A percentile compares a stretch with the other conserved stretches of the same genome.
Conservation (phyloP, 1,139 yeast genomes). For the Kodamaea arcana region DNA sequence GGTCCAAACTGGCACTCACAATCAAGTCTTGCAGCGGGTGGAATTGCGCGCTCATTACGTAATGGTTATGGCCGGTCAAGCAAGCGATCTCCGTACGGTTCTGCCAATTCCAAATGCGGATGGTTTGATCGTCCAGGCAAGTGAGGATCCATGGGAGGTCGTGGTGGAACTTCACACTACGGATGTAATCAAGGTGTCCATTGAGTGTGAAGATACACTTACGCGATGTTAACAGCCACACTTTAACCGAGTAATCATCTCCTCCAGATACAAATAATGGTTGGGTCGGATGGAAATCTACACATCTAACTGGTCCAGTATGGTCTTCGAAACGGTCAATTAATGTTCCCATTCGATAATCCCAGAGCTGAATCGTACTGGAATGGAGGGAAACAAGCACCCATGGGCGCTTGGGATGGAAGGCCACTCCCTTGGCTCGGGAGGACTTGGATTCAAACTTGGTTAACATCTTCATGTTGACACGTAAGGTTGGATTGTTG, state of each 20-base stretch:
- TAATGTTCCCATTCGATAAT: slow-evolving; percentile 97
- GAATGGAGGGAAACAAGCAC: slow-evolving; percentile 90
- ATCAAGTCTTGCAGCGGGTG: slow-evolving; percentile 94
- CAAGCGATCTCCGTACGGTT: slow-evolving; percentile 97
- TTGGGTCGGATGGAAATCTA: slow-evolving; percentile 96
- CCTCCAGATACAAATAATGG: slow-evolving; percentile 97
- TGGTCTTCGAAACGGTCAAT: slow-evolving; percentile 97
- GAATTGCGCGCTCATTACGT: slow-evolving; percentile 97
- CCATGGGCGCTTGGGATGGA: slow-evolving; percentile 98
- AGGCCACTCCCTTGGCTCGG: slow-evolving; percentile 97
- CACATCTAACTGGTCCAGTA: slow-evolving; percentile 95
- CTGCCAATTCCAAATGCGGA: slow-evolving; percentile 99
- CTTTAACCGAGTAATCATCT: slow-evolving; percentile 92
- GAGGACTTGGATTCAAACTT: slow-evolving; percentile 98
- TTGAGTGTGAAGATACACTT: slow-evolving; percentile 86
- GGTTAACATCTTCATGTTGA: slow-evolving; percentile 90
- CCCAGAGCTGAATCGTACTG: slow-evolving; percentile 97
- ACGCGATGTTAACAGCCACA: slow-evolving; percentile 92
- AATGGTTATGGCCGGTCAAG: slow-evolving; percentile 96
- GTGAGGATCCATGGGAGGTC: slow-evolving; percentile 97
- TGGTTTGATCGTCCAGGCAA: slow-evolving; percentile 96
- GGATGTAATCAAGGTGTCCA: slow-evolving; percentile 93
- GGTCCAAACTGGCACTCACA: slow-evolving; percentile 94
- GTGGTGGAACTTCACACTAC: slow-evolving; percentile 92
- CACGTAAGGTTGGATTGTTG: background rate